Percentiles rank a stretch among this genome's conserved stretches.
Conservation (phyloP, 2,329 filamentous ascomycete genomes). For the Sporothrix brasiliensis region DNA sequence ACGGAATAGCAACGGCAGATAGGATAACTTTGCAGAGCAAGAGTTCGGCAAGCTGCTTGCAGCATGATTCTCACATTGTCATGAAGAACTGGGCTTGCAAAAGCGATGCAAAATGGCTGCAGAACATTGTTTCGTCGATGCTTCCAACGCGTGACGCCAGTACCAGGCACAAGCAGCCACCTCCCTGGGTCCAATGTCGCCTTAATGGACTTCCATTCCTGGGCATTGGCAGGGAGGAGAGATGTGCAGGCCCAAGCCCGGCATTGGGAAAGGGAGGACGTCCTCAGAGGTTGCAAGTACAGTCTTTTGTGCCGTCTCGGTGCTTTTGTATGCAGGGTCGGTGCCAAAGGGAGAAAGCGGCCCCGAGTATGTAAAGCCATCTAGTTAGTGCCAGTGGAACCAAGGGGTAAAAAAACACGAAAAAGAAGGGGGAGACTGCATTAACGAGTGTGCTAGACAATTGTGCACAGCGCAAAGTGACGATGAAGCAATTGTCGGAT, state of each 20-base stretch:
- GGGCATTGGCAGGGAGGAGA: slow-evolving; percentile 25
- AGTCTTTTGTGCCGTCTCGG: slow-evolving; percentile 1
- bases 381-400: slow-evolving; percentile 27
- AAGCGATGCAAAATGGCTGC: background rate
- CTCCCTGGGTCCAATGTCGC: slow-evolving; percentile 16
- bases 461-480: background rate
- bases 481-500: background rate
- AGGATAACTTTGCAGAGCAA: background rate
- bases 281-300: background rate
- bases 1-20: no score
- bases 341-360: background rate
- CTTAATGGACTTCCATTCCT: slow-evolving; percentile 18
- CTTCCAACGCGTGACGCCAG: background rate
- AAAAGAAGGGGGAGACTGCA: background rate
- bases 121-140: background rate
- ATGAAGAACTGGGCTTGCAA: background rate
- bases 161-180: background rate
- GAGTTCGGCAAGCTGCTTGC: background rate
- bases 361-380: background rate
- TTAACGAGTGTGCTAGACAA: background rate
- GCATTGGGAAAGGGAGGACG: slow-evolving; percentile 13
- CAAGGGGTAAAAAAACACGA: slow-evolving; percentile 26
- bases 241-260: slow-evolving; percentile 3
- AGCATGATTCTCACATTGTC: background rate
- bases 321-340: background rate